Conservation (phyloP, 495 filamentous ascomycete species). For the Penicillium ochrochloron region DNA sequence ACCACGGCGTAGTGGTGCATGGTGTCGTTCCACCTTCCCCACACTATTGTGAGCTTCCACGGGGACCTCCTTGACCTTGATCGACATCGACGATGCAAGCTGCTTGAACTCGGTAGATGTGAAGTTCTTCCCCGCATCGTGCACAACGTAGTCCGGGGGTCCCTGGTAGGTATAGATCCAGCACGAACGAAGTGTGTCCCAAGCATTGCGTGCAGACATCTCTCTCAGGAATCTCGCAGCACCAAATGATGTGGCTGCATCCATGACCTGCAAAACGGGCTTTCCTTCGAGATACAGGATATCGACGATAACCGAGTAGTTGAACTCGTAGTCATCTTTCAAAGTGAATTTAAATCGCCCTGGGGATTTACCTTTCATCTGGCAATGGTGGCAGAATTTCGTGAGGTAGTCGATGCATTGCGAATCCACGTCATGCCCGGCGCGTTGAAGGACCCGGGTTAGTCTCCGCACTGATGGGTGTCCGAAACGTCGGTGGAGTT, state of each 20-base stretch:
- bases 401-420: not conserved
- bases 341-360: not conserved
- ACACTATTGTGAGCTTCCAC: not conserved
- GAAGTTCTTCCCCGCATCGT: not conserved
- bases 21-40: not conserved
- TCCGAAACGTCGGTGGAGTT: not conserved
- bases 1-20: not conserved
- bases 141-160: not conserved
- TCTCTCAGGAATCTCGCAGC: not conserved
- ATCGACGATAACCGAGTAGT: not conserved
- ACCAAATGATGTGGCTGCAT: not conserved
- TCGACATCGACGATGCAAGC: not conserved
- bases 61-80: not conserved
- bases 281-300: not conserved
- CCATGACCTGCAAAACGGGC: not conserved
- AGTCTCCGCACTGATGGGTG: not conserved
- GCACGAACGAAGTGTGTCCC: not conserved
- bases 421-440: not conserved
- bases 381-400: not conserved
- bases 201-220: not conserved
- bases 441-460: not conserved
- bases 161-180: not conserved
- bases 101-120: not conserved
- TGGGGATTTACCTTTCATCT: not conserved
- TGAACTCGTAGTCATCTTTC: not conserved